Evolutionary conservation across 306 rosid genomes (phyloP).

Genomic region (Parietaria judaica): DNA sequence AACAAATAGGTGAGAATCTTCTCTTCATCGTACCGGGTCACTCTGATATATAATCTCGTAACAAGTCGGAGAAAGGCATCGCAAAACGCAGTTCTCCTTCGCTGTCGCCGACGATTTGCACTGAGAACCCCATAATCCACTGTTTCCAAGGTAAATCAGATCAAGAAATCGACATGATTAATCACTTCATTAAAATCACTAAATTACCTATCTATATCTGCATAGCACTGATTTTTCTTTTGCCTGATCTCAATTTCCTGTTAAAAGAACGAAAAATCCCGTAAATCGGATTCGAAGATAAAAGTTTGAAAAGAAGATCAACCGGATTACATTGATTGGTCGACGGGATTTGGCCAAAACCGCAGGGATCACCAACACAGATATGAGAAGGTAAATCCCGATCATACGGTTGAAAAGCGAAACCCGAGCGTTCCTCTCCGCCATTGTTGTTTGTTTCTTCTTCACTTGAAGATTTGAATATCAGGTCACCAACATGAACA

Average conservation of each 20-base stretch:
- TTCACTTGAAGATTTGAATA: not conserved
- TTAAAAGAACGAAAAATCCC: slow-evolving; percentile 2
- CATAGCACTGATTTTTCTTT: slow-evolving; percentile 73
- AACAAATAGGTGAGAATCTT: not conserved
- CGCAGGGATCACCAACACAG: slow-evolving; percentile 21
- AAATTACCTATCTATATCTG: slow-evolving; percentile 66
- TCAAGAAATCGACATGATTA: not conserved
- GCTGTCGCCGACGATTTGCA: slow-evolving; percentile 64
- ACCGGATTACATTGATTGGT: slow-evolving; percentile 48
- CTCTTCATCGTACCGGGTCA: slow-evolving; percentile 61
- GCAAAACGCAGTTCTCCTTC: slow-evolving; percentile 86
- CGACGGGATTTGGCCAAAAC: slow-evolving; percentile 61
- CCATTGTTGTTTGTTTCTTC: not conserved
- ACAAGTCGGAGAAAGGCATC: slow-evolving; percentile 80
- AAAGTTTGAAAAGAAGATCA: not conserved
- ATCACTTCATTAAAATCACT: not conserved
- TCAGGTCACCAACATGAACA: no score
- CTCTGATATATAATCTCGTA: slow-evolving; percentile 65
- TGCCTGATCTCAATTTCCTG: slow-evolving; percentile 72
- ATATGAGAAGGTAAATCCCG: slow-evolving; percentile 12
- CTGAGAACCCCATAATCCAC: slow-evolving; percentile 83
- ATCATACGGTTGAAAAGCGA: not conserved
- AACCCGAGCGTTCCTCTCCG: not conserved
- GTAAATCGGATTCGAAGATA: not conserved
- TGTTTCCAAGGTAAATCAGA: slow-evolving; percentile 3